Percentiles rank a stretch among this genome's conserved stretches.
Evolutionary conservation across 2,329 filamentous ascomycete genomes (phyloP).

Genomic region (Phaeosphaeria sp.): DNA sequence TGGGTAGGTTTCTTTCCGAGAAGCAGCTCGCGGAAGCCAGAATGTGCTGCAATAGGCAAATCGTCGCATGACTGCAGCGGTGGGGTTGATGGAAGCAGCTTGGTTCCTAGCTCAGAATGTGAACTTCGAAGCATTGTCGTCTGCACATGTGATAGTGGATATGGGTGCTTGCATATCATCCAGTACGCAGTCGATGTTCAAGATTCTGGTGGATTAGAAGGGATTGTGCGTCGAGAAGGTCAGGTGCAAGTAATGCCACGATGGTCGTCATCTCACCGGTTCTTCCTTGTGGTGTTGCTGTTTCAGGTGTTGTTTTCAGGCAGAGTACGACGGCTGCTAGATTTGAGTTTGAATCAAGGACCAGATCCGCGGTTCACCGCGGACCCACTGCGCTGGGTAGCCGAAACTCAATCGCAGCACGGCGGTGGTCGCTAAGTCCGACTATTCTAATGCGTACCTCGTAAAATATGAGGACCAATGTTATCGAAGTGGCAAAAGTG

Average conservation of each 20-base stretch:
- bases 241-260: constrained; percentile 1
- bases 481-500: neutral
- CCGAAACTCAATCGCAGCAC: constrained; percentile 19
- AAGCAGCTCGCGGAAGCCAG: neutral
- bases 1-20: neutral
- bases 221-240: neutral
- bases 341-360: neutral
- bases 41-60: neutral
- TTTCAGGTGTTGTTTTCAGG: neutral
- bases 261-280: neutral
- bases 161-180: neutral
- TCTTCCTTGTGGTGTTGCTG: neutral
- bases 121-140: neutral
- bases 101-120: neutral
- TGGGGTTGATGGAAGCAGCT: neutral
- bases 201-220: neutral
- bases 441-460: neutral
- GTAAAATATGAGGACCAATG: neutral
- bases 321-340: neutral
- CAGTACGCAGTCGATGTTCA: neutral
- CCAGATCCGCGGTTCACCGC: constrained; percentile 8
- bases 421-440: neutral
- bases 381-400: constrained; percentile 17
- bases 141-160: neutral
- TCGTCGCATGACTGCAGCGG: neutral